Evolutionary conservation across 805 yeast genomes (phyloP).

Genomic region (Clavispora santaluciae): DNA sequence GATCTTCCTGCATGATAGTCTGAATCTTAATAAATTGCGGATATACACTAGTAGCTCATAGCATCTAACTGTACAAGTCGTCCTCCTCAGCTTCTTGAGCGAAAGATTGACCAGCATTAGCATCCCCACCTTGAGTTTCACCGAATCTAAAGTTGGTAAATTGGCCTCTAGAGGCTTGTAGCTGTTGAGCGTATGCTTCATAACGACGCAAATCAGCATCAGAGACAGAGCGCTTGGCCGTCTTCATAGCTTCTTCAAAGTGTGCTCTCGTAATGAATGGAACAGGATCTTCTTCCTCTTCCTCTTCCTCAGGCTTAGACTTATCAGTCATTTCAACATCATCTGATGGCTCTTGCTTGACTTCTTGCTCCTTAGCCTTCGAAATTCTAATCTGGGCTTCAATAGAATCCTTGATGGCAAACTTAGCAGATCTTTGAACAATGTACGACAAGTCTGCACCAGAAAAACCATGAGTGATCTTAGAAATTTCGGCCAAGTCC

Average conservation of each 20-base stretch:
- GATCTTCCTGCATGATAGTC: background rate
- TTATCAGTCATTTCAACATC: constrained; percentile 48
- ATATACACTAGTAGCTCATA: background rate
- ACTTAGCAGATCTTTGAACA: constrained; percentile 98
- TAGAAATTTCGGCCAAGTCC: constrained; percentile 82
- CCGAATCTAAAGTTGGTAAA: constrained; percentile 84
- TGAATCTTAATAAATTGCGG: background rate
- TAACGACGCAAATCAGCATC: constrained; percentile 98
- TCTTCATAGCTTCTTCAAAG: constrained; percentile 99
- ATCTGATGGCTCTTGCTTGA: constrained; percentile 23
- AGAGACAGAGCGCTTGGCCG: constrained; percentile 95
- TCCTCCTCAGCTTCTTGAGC: constrained; percentile 45
- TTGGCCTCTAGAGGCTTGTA: constrained; percentile 94
- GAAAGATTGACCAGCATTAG: constrained; percentile 31
- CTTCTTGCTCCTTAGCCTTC: constrained; percentile 36
- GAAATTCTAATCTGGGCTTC: constrained; percentile 56
- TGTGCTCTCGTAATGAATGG: constrained; percentile 92
- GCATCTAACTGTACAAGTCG: constrained; percentile 23
- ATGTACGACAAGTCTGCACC: constrained; percentile 98
- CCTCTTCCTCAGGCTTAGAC: constrained; percentile 41
- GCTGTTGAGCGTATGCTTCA: constrained; percentile 96
- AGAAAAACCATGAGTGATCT: constrained; percentile 93
- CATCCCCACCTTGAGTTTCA: constrained; percentile 32
- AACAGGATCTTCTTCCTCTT: constrained; percentile 85
- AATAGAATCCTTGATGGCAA: constrained; percentile 95